Evolutionary conservation across 805 yeast species (phyloP), one percentile per base, ranked within the genome.

Genomic region (Ogataea pini): DNA sequence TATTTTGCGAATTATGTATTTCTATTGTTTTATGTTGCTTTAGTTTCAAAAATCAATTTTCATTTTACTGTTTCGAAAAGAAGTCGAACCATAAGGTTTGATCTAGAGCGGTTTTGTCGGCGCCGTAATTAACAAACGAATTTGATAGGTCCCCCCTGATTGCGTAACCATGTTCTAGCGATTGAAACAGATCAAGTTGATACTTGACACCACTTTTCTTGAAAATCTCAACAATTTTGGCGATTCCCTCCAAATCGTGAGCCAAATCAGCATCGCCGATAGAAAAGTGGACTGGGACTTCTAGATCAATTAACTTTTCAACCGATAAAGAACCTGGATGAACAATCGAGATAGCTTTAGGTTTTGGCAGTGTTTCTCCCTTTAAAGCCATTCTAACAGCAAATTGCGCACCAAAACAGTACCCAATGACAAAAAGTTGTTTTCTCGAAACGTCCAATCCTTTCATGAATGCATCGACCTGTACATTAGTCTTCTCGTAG

Each of bases 341-440:
- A n/a, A 89, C 90, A 50, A 78, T 63, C 16, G 90, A 91, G 56
- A 76, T 86, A 14, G 75, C 84, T 51, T 75, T 76, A 28, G 52
- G 19, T 31, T 47, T 36, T 9, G 50, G 49, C 19, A 28, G 19
- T 14, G 10, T 10, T 16, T 14, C 8, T 24, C 61, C 71, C 24
- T 60, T 59, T 18, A 72, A 65, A 28, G 77, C 64, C 47, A 80
- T 77, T 49, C 74, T 79, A 46, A 85, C 56, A 22, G 77, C 81
- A 56, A 71, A 82, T 64, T 80, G 82, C 32, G 87, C 94, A 61
- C 96, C 96, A 55, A 73, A 86, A 69, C 96, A 87, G 70, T 86
- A 80, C 14, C 96, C 95, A 49, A 83, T 67, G 6, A 77, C 75
- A 36, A 32, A 38, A 17, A 48, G 20, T 10, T 34, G 10, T 32